Conservation (phyloP, 257 asterid genomes). For the Capsicum baccatum region DNA sequence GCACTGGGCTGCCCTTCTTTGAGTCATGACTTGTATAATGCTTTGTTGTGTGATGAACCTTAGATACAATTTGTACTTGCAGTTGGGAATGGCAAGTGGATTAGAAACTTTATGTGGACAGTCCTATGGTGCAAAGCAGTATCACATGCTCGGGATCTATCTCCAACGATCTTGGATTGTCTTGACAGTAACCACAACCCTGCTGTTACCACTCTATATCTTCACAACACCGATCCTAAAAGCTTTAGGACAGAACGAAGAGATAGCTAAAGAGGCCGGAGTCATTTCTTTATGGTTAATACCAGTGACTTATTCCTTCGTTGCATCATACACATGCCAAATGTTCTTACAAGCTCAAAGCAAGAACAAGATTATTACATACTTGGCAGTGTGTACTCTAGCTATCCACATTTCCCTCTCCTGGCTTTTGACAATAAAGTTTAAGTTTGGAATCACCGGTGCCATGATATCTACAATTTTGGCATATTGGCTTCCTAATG, state of each 20-base stretch:
- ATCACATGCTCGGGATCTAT: conserved; percentile 80
- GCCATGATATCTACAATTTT: conserved; percentile 65
- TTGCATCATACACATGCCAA: conserved; percentile 69
- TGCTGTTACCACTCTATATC: conserved; percentile 52
- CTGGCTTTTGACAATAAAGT: conserved; percentile 66
- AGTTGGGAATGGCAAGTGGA: conserved; percentile 87
- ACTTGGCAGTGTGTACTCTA: conserved; percentile 57
- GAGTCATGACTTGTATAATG: too few species aligned
- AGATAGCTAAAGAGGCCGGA: conserved; percentile 56
- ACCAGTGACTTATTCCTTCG: conserved; percentile 58
- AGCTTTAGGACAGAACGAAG: conserved; percentile 70
- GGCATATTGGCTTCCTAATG: conserved; percentile 79
- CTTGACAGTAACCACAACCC: conserved; percentile 43
- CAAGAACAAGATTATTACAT: conserved; percentile 72
- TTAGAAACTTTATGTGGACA: conserved; percentile 83
- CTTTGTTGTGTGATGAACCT: background rate
- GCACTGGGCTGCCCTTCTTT: too few species aligned
- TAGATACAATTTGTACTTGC: conserved; percentile 25
- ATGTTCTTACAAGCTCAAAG: conserved; percentile 82
- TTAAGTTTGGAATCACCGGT: conserved; percentile 58
- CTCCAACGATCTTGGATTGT: conserved; percentile 84
- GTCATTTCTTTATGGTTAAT: conserved; percentile 57
- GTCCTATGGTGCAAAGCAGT: conserved; percentile 80
- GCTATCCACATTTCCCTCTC: conserved; percentile 59
- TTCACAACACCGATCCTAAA: conserved; percentile 60